phyloP scores from a whole-genome alignment of 2,329 filamentous ascomycete species.

The Cytospora piceae region DNA sequence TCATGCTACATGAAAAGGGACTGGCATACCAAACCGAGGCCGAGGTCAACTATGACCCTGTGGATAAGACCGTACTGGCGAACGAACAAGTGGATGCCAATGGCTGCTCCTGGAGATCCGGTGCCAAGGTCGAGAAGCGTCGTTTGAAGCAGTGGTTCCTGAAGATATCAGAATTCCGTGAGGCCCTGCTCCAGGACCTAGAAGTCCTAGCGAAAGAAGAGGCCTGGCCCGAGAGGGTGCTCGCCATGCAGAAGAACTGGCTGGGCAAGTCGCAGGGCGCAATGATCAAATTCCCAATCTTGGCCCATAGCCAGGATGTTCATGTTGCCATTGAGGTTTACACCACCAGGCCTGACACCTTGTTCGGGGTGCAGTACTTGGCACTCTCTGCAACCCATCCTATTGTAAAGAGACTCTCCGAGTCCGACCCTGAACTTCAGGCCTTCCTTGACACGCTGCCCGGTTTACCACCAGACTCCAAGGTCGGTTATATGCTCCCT shows the following conservation, averaged over 20 bases:
- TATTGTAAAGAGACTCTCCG: conserved; percentile 64
- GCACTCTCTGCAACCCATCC: conserved; percentile 77
- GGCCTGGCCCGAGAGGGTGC: conserved; percentile 80
- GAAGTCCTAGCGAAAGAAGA: conserved; percentile 64
- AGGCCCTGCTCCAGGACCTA: conserved; percentile 72
- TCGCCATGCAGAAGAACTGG: conserved; percentile 87
- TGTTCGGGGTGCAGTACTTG: conserved; percentile 86
- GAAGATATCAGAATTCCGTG: conserved; percentile 77
- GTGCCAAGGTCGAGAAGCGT: conserved; percentile 79
- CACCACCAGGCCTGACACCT: conserved; percentile 82
- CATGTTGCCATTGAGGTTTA: conserved; percentile 69
- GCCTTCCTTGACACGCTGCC: conserved; percentile 69
- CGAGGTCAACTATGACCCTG: conserved; percentile 86
- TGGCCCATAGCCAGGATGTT: conserved; percentile 46
- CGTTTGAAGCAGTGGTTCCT: conserved; percentile 89
- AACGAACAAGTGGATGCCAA: conserved; percentile 93
- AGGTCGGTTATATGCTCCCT: conserved; percentile 69
- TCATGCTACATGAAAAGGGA: conserved; percentile 73
- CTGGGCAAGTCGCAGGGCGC: conserved; percentile 78
- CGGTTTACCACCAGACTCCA: conserved; percentile 57
- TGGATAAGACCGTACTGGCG: conserved; percentile 86
- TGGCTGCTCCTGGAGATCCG: conserved; percentile 84
- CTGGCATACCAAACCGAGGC: conserved; percentile 84
- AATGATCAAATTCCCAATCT: conserved; percentile 70
- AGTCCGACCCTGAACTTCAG: conserved; percentile 63